Conservation (phyloP, 306 rosid genomes). For the Prunus davidiana region DNA sequence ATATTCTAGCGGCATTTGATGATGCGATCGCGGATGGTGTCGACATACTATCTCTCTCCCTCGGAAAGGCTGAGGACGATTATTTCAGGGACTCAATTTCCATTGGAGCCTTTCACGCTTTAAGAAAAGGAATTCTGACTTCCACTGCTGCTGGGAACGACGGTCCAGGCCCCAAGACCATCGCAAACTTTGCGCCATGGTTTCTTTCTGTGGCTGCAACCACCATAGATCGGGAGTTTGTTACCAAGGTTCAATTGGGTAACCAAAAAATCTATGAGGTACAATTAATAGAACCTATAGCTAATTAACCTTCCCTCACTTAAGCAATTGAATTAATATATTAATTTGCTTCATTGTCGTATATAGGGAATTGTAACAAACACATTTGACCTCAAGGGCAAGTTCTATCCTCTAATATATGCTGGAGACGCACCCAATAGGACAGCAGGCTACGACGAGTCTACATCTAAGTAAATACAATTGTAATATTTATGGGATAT, state of each 20-base stretch:
- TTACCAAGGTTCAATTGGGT: slow-evolving; percentile 6
- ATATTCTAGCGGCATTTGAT: slow-evolving; percentile 36
- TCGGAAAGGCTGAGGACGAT: not conserved
- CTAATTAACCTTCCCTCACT: not conserved
- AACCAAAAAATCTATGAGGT: slow-evolving; percentile 15
- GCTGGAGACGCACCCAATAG: slow-evolving; percentile 45
- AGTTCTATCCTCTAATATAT: slow-evolving; percentile 33
- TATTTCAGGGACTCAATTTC: slow-evolving; percentile 24
- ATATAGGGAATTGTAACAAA: slow-evolving; percentile 49
- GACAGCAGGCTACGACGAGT: not conserved
- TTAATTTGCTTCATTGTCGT: not conserved
- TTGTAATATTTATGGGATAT: too few species aligned
- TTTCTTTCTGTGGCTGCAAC: not conserved
- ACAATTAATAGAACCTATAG: not conserved
- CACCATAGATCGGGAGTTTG: not conserved
- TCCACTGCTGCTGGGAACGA: slow-evolving; percentile 35
- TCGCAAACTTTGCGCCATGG: not conserved
- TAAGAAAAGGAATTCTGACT: slow-evolving; percentile 39
- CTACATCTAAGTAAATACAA: slow-evolving; percentile 32
- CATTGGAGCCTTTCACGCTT: slow-evolving; percentile 61
- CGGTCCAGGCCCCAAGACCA: slow-evolving; percentile 15
- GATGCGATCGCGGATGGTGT: slow-evolving; percentile 55
- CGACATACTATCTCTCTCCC: slow-evolving; percentile 39
- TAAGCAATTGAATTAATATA: not conserved
- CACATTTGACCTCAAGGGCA: slow-evolving; percentile 29